Base-by-base conservation (phyloP, 2,329 filamentous ascomycete species). In the Neonectria ditissima region DNA sequence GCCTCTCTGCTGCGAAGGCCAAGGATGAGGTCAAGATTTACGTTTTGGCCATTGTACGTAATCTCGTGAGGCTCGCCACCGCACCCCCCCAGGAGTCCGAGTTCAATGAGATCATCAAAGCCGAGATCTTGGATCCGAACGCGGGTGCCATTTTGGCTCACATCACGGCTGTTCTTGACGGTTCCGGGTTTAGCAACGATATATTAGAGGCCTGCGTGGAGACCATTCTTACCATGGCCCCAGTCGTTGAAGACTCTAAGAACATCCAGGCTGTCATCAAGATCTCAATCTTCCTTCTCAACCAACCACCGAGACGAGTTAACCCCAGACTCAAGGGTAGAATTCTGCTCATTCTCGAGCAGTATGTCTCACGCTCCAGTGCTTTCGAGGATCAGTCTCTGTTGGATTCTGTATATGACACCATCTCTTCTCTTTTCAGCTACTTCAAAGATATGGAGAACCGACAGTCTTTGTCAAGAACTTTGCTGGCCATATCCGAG, bases 21-120 rank as follows among this genome's bases (percentile, higher is more conserved):
- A 96, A 96, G 76, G 92, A 95, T 65, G 91, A 94, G 60, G 94
- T 99, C 59, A 96, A 94, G 74, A 80, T 92, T 1, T 97, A 93
- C 75, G 88, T 94, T 1, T 82, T 99, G 30, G 85, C 89, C 11
- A 90, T 98, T 44, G 78, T 99, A 47, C 86, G 87, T 45, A 91
- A 89, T 59, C 81, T 95, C 34, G 85, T 93, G 34, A 84, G 83
- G 58, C 80, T 91, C 52, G 86, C 88, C 2, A 81, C 83, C 56
- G 84, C 86, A 1, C 82, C 87, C 9, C 82, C 86, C 5, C 74
- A 80, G 13, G 84, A 88, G 64, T 84, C 83, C 1, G 85, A 89
- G 61, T 86, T 83, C 69, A 87, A 86, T 53, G 83, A 87, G 64
- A 71, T 85, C 26, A 87, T 88, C 68, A 85, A 83, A 63, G 75